Base-by-base conservation (phyloP, 2,329 filamentous ascomycete species). In the Colletotrichum sp. region DNA sequence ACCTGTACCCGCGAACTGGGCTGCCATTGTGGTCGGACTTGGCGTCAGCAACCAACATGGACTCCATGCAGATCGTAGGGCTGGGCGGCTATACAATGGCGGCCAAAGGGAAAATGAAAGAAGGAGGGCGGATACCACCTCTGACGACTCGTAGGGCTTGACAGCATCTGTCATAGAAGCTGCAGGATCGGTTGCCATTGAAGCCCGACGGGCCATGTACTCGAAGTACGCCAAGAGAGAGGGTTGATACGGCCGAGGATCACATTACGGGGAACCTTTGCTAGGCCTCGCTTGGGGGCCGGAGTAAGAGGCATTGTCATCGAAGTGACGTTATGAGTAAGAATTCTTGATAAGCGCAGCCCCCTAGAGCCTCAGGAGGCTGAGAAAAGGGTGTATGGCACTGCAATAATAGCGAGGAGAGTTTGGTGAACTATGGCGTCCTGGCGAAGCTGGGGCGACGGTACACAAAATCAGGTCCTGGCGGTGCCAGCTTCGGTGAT, bases 11-110 rank as follows among this genome's bases (percentile, higher is more conserved):
- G 44, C 44, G 44, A 52, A 52, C 44, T 21, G 21, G 62, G 32
- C 6, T 16, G 62, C 26, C 28, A 34, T 13, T 62, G 24, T 62
- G 59, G 8, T 39, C 32, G 24, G 62, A 30, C 39, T 62, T 36
- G 39, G 71, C 44, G 71, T 73, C 65, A 63, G 71, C 65, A 63
- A 21, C 36, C 24, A 18, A 39, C 15, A 28, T 44, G 24, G 26
- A 8, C 12, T 9, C 32, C 21, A 64, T 73, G 70, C 73, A 69
- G 57, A 44, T 52, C 26, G 12, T 76, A 76, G 70, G 73, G 73
- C 73, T 76, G 64, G 63, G 64, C 70, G 63, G 69, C 72, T 67
- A 55, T 55, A 75, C 52, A 52, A 70, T 67, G 34, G 30, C 44
- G 59, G 68, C 44, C 44, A 8, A 70, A 36, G 66, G 55, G 30